Conservation (phyloP, 164 flowering plant species). For the Macadamia tetraphylla region DNA sequence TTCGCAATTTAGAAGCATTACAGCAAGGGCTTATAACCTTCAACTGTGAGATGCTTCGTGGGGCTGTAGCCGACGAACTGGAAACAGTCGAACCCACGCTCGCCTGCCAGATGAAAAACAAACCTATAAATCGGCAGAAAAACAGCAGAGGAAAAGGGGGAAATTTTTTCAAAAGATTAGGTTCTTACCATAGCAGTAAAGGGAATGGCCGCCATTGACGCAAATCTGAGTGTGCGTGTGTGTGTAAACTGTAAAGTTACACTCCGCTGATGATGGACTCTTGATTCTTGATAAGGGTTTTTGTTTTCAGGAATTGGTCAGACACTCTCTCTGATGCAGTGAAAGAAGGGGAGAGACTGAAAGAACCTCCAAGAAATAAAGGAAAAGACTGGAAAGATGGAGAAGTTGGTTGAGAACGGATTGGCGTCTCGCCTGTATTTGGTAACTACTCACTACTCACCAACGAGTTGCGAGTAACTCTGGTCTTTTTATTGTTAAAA, state of each 20-base stretch:
- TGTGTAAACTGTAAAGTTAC: not conserved
- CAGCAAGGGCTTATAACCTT: constrained; percentile 12
- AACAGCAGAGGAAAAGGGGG: not conserved
- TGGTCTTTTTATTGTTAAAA: not conserved
- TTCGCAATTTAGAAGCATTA: constrained; percentile 20
- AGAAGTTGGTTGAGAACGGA: no score
- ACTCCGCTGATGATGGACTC: not conserved
- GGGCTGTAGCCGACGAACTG: constrained; percentile 8
- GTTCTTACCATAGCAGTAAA: constrained; percentile 25
- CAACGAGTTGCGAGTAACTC: not conserved
- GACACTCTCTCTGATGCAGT: no score
- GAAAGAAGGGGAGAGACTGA: no score
- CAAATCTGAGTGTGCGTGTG: not conserved
- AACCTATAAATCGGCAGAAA: not conserved
- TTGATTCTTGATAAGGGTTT: not conserved
- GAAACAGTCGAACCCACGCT: constrained; percentile 24
- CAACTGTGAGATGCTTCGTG: constrained; percentile 16
- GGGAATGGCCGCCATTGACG: constrained; percentile 33
- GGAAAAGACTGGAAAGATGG: no score
- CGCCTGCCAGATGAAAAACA: constrained; percentile 24
- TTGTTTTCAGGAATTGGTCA: no score
- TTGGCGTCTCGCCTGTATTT: no score
- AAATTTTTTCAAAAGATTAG: not conserved
- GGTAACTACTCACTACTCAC: no score
- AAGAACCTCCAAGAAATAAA: no score